Evolutionary conservation across 2,329 filamentous ascomycete genomes (phyloP).

Genomic region (Aspergillus fructus): DNA sequence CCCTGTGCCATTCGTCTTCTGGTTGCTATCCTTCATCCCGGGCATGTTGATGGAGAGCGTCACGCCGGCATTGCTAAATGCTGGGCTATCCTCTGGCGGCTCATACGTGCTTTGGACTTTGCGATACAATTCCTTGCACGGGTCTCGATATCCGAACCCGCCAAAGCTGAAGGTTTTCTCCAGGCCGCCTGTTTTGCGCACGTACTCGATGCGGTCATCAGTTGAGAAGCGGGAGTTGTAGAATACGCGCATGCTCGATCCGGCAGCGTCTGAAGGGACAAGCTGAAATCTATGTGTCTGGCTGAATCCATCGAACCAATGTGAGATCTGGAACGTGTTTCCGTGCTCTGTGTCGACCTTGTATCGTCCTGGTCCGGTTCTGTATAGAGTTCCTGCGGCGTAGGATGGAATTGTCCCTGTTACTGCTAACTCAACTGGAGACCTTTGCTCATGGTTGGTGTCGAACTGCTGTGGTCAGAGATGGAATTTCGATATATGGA

Average conservation of each 20-base stretch:
- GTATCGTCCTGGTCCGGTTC: conserved; percentile 70
- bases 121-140: conserved; percentile 69
- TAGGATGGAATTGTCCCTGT: conserved; percentile 68
- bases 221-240: conserved; percentile 72
- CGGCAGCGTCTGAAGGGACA: conserved; percentile 38
- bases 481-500: background rate
- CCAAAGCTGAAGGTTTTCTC: conserved; percentile 63
- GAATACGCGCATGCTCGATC: conserved; percentile 49
- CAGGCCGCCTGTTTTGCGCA: conserved; percentile 60
- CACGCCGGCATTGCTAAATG: conserved; percentile 65
- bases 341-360: conserved; percentile 61
- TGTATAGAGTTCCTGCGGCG: conserved; percentile 69
- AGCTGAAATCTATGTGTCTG: conserved; percentile 74
- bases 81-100: conserved; percentile 26
- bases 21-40: conserved; percentile 43
- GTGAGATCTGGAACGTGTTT: conserved; percentile 59
- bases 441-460: conserved; percentile 63
- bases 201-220: conserved; percentile 60
- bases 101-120: conserved; percentile 52
- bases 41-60: conserved; percentile 66
- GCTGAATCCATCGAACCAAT: conserved; percentile 80
- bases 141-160: conserved; percentile 61
- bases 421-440: conserved; percentile 63
- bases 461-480: conserved; percentile 57
- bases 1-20: conserved; percentile 9